A percentile compares a stretch with the other conserved stretches of the same genome.
These are phyloP conservation scores for Acacia melanoxylon DNA, from an alignment of 306 rosid species.

Conservation along the genomic window DNA sequence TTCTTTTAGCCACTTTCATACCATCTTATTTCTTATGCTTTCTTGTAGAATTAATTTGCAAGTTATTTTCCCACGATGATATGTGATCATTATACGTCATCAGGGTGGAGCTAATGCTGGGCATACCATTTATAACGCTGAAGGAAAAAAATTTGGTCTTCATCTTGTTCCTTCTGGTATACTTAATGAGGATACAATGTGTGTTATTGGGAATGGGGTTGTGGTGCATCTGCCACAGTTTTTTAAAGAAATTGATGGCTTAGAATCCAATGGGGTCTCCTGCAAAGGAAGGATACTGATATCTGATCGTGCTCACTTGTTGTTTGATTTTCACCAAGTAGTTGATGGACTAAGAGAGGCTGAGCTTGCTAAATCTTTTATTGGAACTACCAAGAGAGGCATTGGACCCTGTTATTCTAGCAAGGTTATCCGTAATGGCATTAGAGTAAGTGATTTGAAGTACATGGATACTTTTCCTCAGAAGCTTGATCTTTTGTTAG, in stretches of 20 bases:
- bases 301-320: constrained; percentile 86
- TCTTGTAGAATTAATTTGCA: neutral
- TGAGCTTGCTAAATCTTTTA: constrained; percentile 90
- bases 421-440: constrained; percentile 88
- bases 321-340: constrained; percentile 90
- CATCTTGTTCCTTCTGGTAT: constrained; percentile 97
- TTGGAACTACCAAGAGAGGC: constrained; percentile 97
- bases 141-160: constrained; percentile 94
- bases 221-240: constrained; percentile 86
- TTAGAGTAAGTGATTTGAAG: constrained; percentile 88
- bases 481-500: constrained; percentile 77
- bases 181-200: constrained; percentile 77
- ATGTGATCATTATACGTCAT: constrained; percentile 2
- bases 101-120: constrained; percentile 99
- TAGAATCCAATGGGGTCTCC: constrained; percentile 78
- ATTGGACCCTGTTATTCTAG: constrained; percentile 95
- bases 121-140: constrained; percentile 89
- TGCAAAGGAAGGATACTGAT: constrained; percentile 90
- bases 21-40: neutral
- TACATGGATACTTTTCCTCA: constrained; percentile 88
- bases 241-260: constrained; percentile 78
- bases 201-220: constrained; percentile 95
- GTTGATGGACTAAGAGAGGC: constrained; percentile 90
- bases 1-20: neutral
- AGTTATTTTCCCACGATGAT: constrained; percentile 22